Percentiles rank a stretch among this genome's conserved stretches.
These are phyloP conservation scores for Nakazawaea anatomiae DNA, from an alignment of 805 yeast genomes.

Conservation along the genomic window DNA sequence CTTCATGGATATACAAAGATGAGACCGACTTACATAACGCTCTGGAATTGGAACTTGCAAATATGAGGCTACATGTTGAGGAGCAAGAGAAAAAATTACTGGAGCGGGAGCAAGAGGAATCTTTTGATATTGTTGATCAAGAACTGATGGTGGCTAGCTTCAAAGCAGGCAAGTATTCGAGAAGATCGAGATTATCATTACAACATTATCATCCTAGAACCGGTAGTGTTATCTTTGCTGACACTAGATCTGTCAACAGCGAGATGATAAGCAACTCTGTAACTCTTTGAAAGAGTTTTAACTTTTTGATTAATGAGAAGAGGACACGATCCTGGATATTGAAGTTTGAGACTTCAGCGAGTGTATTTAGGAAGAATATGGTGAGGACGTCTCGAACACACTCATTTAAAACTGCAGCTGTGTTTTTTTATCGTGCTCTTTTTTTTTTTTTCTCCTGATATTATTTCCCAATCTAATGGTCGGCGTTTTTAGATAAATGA, in stretches of 20 bases:
- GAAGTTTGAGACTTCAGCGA: too few species aligned
- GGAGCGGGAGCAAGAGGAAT: not conserved
- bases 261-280: not conserved
- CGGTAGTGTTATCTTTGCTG: not conserved
- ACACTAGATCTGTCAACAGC: not conserved
- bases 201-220: not conserved
- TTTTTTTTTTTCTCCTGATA: too few species aligned
- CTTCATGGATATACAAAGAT: constrained; percentile 6
- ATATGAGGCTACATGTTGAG: not conserved
- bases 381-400: too few species aligned
- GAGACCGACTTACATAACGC: not conserved
- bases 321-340: too few species aligned
- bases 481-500: too few species aligned
- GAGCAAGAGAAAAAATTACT: not conserved
- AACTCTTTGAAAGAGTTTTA: too few species aligned
- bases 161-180: constrained; percentile 20
- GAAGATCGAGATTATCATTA: constrained; percentile 18
- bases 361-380: too few species aligned
- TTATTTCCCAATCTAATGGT: too few species aligned
- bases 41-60: too few species aligned
- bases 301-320: too few species aligned
- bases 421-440: too few species aligned
- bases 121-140: not conserved
- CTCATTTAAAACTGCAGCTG: too few species aligned
- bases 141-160: constrained; percentile 10